Evolutionary conservation across 257 asterid genomes (phyloP).

Genomic region (Solanum ossicruentum): DNA sequence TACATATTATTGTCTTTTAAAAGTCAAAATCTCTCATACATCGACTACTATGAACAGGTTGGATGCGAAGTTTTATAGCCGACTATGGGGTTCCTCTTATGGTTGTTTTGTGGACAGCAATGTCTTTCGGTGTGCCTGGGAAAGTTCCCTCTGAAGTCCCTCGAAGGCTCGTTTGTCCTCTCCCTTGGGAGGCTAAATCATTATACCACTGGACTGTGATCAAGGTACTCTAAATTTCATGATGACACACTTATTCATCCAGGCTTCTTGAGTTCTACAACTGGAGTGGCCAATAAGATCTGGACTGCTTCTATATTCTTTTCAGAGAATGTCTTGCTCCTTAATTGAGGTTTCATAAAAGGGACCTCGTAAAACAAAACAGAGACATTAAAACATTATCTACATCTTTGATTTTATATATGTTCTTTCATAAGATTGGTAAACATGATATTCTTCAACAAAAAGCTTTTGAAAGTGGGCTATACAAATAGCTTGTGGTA

Average conservation of each 20-base stretch:
- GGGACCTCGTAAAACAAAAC: not conserved
- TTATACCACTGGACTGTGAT: conserved; percentile 77
- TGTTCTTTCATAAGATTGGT: not conserved
- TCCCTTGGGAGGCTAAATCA: conserved; percentile 69
- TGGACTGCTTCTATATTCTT: not conserved
- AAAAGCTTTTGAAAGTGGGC: not conserved
- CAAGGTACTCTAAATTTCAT: conserved; percentile 28
- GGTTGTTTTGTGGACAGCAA: conserved; percentile 69
- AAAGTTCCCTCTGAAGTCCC: conserved; percentile 71
- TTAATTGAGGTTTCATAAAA: not conserved
- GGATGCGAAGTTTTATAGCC: conserved; percentile 66
- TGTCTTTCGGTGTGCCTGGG: conserved; percentile 53
- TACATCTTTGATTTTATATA: not conserved
- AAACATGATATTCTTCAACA: not conserved
- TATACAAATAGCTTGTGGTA: not conserved
- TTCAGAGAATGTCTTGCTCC: not conserved
- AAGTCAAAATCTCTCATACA: not conserved
- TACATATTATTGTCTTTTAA: not conserved
- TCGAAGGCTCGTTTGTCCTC: conserved; percentile 72
- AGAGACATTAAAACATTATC: not conserved
- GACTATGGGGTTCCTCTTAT: conserved; percentile 92
- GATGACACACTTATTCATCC: not conserved
- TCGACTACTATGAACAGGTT: conserved; percentile 25
- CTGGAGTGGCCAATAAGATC: not conserved
- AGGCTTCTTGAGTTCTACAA: not conserved